Conservation (phyloP, 805 yeast species). For the Starmerella asiatica region DNA sequence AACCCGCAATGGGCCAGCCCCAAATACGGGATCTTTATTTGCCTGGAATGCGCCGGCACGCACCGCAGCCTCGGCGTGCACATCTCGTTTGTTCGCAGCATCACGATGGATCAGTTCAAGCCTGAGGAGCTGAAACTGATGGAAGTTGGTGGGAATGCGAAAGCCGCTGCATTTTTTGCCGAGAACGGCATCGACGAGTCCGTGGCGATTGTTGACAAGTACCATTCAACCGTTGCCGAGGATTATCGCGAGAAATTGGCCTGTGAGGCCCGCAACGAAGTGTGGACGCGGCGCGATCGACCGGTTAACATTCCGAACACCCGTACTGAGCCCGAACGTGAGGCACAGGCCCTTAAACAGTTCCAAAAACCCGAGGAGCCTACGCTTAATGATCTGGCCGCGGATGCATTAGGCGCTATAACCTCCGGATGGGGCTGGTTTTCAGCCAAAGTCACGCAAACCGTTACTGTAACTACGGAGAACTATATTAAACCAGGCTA, state of each 20-base stretch:
- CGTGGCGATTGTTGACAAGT: slow-evolving; percentile 59
- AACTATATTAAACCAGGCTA: slow-evolving; percentile 83
- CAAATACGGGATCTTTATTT: slow-evolving; percentile 91
- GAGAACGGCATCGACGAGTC: slow-evolving; percentile 55
- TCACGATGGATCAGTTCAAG: slow-evolving; percentile 97
- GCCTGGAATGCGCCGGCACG: slow-evolving; percentile 94
- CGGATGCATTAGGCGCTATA: slow-evolving; percentile 82
- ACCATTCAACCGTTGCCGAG: slow-evolving; percentile 82
- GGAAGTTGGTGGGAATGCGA: slow-evolving; percentile 89
- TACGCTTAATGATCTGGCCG: slow-evolving; percentile 35
- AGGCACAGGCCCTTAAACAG: slow-evolving; percentile 12
- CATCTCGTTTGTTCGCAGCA: slow-evolving; percentile 87
- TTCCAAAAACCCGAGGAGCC: slow-evolving; percentile 13
- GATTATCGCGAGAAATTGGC: slow-evolving; percentile 78
- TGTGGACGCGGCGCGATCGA: slow-evolving; percentile 42
- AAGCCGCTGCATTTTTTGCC: slow-evolving; percentile 53
- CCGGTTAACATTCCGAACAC: slow-evolving; percentile 21
- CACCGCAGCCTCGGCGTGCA: slow-evolving; percentile 93
- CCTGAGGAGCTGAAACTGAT: slow-evolving; percentile 77
- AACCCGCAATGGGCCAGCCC: slow-evolving; percentile 99
- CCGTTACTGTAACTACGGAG: slow-evolving; percentile 75
- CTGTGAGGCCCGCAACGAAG: slow-evolving; percentile 58
- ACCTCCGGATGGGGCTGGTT: slow-evolving; percentile 90
- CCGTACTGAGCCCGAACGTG: slow-evolving; percentile 13
- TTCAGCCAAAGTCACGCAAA: slow-evolving; percentile 69